Evolutionary conservation across 352 stramenopile genomes (phyloP).

Genomic region (Pythium brassicae): DNA sequence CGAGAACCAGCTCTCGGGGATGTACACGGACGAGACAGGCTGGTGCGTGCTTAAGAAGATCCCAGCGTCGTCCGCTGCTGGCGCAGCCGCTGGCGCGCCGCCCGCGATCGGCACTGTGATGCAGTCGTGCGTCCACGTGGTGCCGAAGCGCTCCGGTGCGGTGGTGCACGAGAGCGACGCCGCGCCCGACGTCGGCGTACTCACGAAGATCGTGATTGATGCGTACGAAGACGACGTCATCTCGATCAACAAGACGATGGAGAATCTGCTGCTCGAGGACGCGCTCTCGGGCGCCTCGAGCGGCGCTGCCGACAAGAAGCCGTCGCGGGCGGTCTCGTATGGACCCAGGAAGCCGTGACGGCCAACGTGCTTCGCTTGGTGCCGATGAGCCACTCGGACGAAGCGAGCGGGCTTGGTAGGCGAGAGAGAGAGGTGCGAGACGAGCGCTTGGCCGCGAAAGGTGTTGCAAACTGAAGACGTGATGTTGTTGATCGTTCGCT

Average conservation of each 20-base stretch:
- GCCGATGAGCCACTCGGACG: too few species aligned
- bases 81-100: background rate
- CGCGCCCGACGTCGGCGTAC: conserved; percentile 31
- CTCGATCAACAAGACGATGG: conserved; percentile 40
- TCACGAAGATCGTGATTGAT: conserved; percentile 54
- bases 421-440: too few species aligned
- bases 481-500: too few species aligned
- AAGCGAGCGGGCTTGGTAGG: too few species aligned
- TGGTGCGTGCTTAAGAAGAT: conserved; percentile 42
- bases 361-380: too few species aligned
- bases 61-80: background rate
- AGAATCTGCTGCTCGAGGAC: conserved; percentile 50
- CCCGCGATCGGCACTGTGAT: conserved; percentile 12
- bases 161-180: conserved; percentile 13
- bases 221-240: conserved; percentile 53
- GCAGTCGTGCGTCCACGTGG: conserved; percentile 13
- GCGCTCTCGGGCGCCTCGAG: conserved; percentile 1
- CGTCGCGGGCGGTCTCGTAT: background rate
- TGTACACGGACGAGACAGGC: conserved; percentile 63
- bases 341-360: background rate
- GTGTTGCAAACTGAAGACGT: too few species aligned
- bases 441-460: too few species aligned
- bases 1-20: conserved; percentile 29
- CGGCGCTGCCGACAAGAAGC: conserved; percentile 30
- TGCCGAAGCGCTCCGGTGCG: conserved; percentile 1